A percentile compares a stretch with the other conserved stretches of the same genome.
These are phyloP conservation scores for Pseudotulostoma volvatum DNA, from an alignment of 495 filamentous ascomycete genomes.

Conservation along the genomic window DNA sequence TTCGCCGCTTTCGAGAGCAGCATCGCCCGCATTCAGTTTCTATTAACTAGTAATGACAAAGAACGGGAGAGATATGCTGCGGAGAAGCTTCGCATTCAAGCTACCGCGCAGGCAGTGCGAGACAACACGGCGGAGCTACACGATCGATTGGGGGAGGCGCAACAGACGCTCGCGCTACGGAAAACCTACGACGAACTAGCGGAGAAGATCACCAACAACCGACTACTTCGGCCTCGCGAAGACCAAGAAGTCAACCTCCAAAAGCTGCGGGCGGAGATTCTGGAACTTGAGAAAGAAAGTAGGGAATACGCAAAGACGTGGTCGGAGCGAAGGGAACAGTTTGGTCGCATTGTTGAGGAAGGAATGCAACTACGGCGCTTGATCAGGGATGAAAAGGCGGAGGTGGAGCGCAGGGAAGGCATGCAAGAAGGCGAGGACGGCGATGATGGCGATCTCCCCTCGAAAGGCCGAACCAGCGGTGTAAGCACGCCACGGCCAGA, in stretches of 20 bases:
- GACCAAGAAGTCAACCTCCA: conserved; percentile 65
- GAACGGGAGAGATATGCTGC: conserved; percentile 77
- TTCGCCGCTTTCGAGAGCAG: conserved; percentile 79
- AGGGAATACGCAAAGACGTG: conserved; percentile 68
- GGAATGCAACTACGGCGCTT: conserved; percentile 67
- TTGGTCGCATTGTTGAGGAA: conserved; percentile 81
- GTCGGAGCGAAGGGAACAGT: conserved; percentile 73
- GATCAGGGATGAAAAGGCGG: conserved; percentile 93
- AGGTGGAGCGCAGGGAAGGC: conserved; percentile 56
- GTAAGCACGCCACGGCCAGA: conserved; percentile 54
- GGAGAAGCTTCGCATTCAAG: conserved; percentile 60
- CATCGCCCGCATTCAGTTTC: conserved; percentile 76
- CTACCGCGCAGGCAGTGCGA: conserved; percentile 57
- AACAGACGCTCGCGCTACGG: conserved; percentile 54
- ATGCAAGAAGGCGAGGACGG: conserved; percentile 63
- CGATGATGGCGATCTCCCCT: conserved; percentile 47
- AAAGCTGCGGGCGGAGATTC: conserved; percentile 75
- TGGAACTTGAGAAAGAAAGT: conserved; percentile 70
- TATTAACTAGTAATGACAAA: conserved; percentile 61
- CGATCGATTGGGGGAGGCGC: conserved; percentile 56
- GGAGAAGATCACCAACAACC: conserved; percentile 74
- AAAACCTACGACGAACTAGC: conserved; percentile 74
- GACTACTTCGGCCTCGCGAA: conserved; percentile 58
- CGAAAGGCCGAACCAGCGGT: conserved; percentile 33
- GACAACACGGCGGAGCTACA: conserved; percentile 59